Base-by-base conservation (phyloP, 352 stramenopile genomes). In the Globisporangium okanoganense region DNA sequence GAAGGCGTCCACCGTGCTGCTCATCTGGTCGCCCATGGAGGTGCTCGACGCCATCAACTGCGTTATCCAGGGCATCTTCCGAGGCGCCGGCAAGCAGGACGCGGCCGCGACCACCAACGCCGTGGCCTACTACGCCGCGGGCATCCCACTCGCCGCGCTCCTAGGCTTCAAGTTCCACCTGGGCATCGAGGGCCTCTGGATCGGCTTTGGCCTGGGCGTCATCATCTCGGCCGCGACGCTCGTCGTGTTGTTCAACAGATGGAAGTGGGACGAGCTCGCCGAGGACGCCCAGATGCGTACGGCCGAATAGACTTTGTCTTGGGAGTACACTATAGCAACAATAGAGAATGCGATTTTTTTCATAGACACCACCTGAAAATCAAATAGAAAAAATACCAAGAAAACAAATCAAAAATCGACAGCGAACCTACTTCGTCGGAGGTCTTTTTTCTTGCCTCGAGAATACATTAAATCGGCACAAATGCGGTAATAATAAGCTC, bases 51-150 rank as follows among this genome's bases (percentile, higher is more conserved):
- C 69, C 14, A 52, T 78, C 18, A 78, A 82, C 54, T 45, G 27
- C 8, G 52, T 67, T 13, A 57, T 54, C 25, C 69, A 78, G 54
- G 73, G 71, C 20, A 63, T 80, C 43, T 76, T 82, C 56, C 65
- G 70, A 18, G 74, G 58, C 25, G 66, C 58, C 18, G 74, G 74
- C 24, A 56, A 65, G 40, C 74, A 82, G 52, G 55, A 66, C 24
- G 49, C 72, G 1, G 62, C 63, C 18, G 74, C 74, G 20, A 64
- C 56, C 27, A 66, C 58, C 3, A 82, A 79, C 14, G 72, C 84
- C 12, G 69, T 89, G 14, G 85, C 82, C 1, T 94, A 91, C 63
- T 96, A 92, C 62, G 58, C 76, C 1, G 75, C 90, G 8, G 85
- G 87, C 16, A 74, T 96, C 24, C 87, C 87, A 0, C 18, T 92